These are phyloP conservation scores for Komagataea norvegica DNA, from an alignment of 1,139 yeast species.

Conservation along the genomic window DNA sequence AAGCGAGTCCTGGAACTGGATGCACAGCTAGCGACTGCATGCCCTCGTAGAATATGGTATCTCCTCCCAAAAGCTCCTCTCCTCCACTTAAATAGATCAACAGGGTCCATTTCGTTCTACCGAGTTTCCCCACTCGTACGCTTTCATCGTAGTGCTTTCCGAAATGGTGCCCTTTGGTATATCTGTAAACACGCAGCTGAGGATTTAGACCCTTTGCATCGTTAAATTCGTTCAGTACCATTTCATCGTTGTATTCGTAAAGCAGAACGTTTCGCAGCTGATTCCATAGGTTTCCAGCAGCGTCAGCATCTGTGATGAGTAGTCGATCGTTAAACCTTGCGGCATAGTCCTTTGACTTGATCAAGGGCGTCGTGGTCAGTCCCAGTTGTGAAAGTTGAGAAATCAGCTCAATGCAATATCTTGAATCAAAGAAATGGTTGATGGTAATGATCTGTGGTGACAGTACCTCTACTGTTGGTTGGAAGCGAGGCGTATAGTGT, in stretches of 20 bases:
- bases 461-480: slow-evolving; percentile 4
- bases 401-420: slow-evolving; percentile 43
- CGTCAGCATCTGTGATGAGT: slow-evolving; percentile 35
- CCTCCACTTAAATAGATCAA: slow-evolving; percentile 54
- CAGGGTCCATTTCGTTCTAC: slow-evolving; percentile 55
- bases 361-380: slow-evolving; percentile 46
- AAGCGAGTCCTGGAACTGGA: slow-evolving; percentile 54
- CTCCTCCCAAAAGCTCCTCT: slow-evolving; percentile 56
- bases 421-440: slow-evolving; percentile 39
- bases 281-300: slow-evolving; percentile 43
- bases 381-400: slow-evolving; percentile 31
- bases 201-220: slow-evolving; percentile 51
- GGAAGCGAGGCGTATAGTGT: slow-evolving; percentile 6
- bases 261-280: slow-evolving; percentile 35
- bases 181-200: slow-evolving; percentile 53
- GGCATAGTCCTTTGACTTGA: slow-evolving; percentile 51
- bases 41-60: slow-evolving; percentile 48
- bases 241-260: slow-evolving; percentile 15
- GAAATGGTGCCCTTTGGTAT: slow-evolving; percentile 55
- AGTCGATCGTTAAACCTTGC: slow-evolving; percentile 55
- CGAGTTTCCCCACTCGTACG: slow-evolving; percentile 37
- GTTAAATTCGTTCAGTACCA: slow-evolving; percentile 35
- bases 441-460: slow-evolving; percentile 44
- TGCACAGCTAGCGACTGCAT: slow-evolving; percentile 32
- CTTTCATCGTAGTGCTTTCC: slow-evolving; percentile 63